Evolutionary conservation across 2,329 filamentous ascomycete species (phyloP), one percentile per base, ranked within the genome.

Genomic region (Shiraia bambusicola): DNA sequence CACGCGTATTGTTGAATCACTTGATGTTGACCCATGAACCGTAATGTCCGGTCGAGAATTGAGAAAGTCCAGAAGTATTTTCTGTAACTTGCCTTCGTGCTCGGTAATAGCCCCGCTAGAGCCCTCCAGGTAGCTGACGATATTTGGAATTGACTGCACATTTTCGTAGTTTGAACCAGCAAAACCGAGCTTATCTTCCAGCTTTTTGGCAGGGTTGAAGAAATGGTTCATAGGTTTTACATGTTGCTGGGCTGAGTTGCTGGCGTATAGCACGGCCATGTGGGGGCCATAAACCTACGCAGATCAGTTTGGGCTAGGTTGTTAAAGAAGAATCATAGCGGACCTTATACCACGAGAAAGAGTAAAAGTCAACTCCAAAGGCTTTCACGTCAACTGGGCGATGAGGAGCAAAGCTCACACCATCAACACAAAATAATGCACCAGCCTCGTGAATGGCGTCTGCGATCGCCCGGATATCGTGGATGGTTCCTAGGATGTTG

Each of bases 271-370:
- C 49, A 84, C 78, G 0, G 86, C 77, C 1, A 90, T 75, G 53
- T 91, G 87, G 1, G 87, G 87, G 0, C 87, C 87, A 59, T 86
- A 91, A 2, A 90, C 80, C 70, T 73, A 17, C 12, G 6, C 2
- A 11, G 12, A 6, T 51, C 13, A 34, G 11, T 29, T n/a, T n/a
- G 11, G 8, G 14, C 14, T 16, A n/a, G 11, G 28, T 1, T 12
- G 7, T 16, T 4, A 16, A 7, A 28, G 14, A 14, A 6, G n/a
- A 9, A 2, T 25, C 13, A 14, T 10, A 6, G 19, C 46, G 4
- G 53, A 74, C 72, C 64, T 92, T 92, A 69, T 91, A 91, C 87
- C 86, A 91, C 0, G 78, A 83, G 60, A 91, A 88, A n/a, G 76
- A 59, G 64, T 91, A 92, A 53, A 90, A 83, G 60, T 92, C 87